These are phyloP conservation scores for Sphaceloma murrayae DNA, from an alignment of 2,329 filamentous ascomycete genomes.

Conservation along the genomic window DNA sequence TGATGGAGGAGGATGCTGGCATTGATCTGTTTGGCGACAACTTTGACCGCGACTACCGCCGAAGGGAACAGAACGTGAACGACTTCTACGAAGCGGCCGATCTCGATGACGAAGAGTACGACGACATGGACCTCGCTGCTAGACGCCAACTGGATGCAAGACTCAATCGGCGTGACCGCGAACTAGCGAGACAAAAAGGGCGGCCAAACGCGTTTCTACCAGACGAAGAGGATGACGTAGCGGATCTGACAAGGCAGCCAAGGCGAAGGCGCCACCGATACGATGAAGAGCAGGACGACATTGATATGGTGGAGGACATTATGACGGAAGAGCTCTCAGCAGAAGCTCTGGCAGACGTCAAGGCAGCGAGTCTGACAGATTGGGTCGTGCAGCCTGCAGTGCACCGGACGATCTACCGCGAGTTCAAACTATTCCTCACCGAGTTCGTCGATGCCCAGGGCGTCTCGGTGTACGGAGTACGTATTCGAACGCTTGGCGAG, in stretches of 20 bases:
- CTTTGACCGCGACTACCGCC: slow-evolving; percentile 53
- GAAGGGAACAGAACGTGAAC: slow-evolving; percentile 43
- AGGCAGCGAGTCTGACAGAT: slow-evolving; percentile 84
- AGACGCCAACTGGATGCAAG: slow-evolving; percentile 63
- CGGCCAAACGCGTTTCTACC: slow-evolving; percentile 66
- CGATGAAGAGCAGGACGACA: slow-evolving; percentile 85
- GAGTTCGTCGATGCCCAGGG: slow-evolving; percentile 88
- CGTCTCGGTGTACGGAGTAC: slow-evolving; percentile 86
- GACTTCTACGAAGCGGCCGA: slow-evolving; percentile 58
- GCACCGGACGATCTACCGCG: slow-evolving; percentile 83
- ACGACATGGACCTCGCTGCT: slow-evolving; percentile 55
- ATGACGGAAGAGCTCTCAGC: slow-evolving; percentile 93
- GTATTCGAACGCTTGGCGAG: slow-evolving; percentile 91
- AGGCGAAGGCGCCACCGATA: slow-evolving; percentile 80
- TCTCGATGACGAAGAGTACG: slow-evolving; percentile 72
- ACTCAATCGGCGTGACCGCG: slow-evolving; percentile 63
- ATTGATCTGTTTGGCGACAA: slow-evolving; percentile 64
- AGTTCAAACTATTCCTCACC: slow-evolving; percentile 95
- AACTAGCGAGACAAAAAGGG: slow-evolving; percentile 55
- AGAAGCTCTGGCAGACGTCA: slow-evolving; percentile 84
- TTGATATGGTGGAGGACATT: slow-evolving; percentile 80
- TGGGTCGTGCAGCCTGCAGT: slow-evolving; percentile 90
- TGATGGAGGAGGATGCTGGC: slow-evolving; percentile 59
- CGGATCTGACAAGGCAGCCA: slow-evolving; percentile 77
- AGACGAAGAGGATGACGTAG: slow-evolving; percentile 72